phyloP scores from a whole-genome alignment of 2,329 filamentous ascomycete species.

The Scopulariopsis brevicaulis region DNA sequence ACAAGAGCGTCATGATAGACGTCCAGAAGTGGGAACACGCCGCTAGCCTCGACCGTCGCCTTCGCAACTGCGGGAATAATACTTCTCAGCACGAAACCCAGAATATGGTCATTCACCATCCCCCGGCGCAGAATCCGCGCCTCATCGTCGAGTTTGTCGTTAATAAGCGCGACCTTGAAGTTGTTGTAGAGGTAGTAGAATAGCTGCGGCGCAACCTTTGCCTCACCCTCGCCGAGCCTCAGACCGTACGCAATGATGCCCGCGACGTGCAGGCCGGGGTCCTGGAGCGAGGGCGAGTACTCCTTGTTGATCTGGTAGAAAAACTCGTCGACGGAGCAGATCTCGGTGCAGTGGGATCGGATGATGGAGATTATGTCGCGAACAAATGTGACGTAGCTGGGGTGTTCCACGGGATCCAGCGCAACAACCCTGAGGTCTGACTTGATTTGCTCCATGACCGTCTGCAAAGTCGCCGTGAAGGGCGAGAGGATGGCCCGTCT shows the following conservation, averaged over 20 bases:
- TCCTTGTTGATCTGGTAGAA: constrained; percentile 44
- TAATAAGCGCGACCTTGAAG: constrained; percentile 41
- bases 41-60: constrained; percentile 19
- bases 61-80: constrained; percentile 44
- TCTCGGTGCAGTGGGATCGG: constrained; percentile 38
- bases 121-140: constrained; percentile 30
- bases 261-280: constrained; percentile 44
- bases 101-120: constrained; percentile 32
- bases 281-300: constrained; percentile 42
- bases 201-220: constrained; percentile 31
- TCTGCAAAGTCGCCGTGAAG: constrained; percentile 28
- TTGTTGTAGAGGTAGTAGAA: constrained; percentile 48
- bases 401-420: constrained; percentile 25
- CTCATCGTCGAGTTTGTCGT: constrained; percentile 34
- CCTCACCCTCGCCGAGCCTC: constrained; percentile 37
- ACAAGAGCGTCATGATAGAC: constrained; percentile 34
- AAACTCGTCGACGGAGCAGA: constrained; percentile 41
- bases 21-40: constrained; percentile 36
- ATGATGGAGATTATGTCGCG: constrained; percentile 40
- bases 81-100: constrained; percentile 33
- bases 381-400: constrained; percentile 36
- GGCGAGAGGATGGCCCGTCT: constrained; percentile 25
- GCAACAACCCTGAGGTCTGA: constrained; percentile 29
- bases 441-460: constrained; percentile 43
- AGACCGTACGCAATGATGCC: constrained; percentile 44